These are phyloP conservation scores for Acacia pycnantha DNA, from an alignment of 331 rosid genomes.

Conservation along the genomic window DNA sequence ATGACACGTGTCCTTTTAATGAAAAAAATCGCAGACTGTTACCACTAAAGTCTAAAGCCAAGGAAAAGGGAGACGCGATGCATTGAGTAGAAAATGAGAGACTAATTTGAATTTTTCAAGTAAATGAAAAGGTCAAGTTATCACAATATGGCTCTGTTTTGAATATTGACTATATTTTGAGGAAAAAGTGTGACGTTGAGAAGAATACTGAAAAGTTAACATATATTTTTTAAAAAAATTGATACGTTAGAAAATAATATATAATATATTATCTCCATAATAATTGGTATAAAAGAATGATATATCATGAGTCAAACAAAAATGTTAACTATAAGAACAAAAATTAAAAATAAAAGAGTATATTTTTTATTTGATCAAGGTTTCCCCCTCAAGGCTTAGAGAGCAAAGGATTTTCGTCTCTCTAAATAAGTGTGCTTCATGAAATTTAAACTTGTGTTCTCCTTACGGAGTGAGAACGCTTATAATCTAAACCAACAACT, in stretches of 20 bases:
- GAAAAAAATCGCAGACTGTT: background rate
- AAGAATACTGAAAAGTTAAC: background rate
- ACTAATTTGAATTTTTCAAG: background rate
- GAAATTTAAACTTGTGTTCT: too few relatives aligned
- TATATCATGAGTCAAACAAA: background rate
- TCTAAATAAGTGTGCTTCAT: fast-evolving
- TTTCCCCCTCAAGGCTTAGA: too few relatives aligned
- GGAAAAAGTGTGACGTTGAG: background rate
- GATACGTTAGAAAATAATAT: background rate
- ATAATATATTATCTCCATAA: background rate
- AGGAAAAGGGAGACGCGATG: background rate
- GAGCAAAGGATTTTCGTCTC: fast-evolving
- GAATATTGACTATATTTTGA: background rate
- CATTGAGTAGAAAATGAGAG: background rate
- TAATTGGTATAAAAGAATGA: background rate
- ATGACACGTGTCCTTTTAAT: background rate
- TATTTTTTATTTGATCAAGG: too few relatives aligned
- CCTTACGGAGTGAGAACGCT: too few relatives aligned
- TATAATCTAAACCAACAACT: too few relatives aligned
- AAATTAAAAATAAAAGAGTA: too few relatives aligned
- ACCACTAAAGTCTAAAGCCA: background rate
- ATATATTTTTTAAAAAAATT: background rate
- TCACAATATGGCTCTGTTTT: background rate
- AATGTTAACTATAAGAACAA: background rate
- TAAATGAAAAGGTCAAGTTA: background rate